Percentiles rank a stretch among this genome's conserved stretches.
Conservation (phyloP, 2,329 filamentous ascomycete genomes). For the Fusarium sororula region DNA sequence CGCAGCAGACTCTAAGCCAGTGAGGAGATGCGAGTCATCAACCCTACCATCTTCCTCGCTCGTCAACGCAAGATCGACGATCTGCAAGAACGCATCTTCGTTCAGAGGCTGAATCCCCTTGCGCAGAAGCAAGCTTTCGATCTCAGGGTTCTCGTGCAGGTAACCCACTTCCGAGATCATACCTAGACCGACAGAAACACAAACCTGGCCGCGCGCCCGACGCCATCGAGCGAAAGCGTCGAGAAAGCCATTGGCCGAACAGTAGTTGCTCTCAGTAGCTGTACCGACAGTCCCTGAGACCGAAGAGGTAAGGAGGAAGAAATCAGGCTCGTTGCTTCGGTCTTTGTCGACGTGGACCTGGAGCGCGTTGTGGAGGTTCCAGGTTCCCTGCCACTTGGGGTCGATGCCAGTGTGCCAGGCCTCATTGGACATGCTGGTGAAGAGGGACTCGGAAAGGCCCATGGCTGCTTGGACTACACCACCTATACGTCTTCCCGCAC, state of each 20-base stretch:
- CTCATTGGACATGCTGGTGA: background rate
- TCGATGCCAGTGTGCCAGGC: background rate
- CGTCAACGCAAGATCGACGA: background rate
- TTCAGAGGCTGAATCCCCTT: background rate
- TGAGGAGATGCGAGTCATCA: background rate
- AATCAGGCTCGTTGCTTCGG: background rate
- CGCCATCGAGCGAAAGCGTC: background rate
- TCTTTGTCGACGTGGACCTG: background rate
- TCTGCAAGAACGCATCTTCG: background rate
- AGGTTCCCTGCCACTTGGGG: background rate
- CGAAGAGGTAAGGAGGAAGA: background rate
- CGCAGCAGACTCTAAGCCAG: background rate
- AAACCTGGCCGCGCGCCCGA: background rate
- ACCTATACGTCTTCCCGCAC: background rate
- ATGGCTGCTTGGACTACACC: background rate
- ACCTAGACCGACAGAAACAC: background rate
- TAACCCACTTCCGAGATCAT: background rate
- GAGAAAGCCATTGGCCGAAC: background rate
- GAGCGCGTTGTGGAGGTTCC: background rate
- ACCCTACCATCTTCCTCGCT: background rate
- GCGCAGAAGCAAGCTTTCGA: background rate
- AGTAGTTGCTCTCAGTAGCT: background rate
- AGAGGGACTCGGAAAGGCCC: background rate
- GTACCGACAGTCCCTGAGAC: background rate
- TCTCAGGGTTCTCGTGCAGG: background rate